Evolutionary conservation across 441 rosid genomes (phyloP).

Genomic region (Gossypium laxum): DNA sequence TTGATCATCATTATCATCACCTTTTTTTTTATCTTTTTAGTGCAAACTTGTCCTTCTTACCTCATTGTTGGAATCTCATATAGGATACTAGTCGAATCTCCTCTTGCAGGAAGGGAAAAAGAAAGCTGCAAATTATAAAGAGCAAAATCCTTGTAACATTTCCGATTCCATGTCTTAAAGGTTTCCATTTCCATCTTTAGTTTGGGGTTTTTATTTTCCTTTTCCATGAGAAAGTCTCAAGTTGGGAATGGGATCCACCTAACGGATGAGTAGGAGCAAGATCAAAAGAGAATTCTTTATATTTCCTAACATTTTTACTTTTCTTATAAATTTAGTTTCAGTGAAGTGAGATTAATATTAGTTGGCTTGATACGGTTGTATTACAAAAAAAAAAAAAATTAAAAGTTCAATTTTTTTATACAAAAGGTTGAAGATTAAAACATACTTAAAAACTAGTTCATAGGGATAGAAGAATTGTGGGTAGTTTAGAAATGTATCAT

Average conservation of each 20-base stretch:
- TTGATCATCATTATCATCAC: background rate
- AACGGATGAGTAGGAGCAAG: background rate
- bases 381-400: too few relatives aligned
- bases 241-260: slow-evolving; percentile 8
- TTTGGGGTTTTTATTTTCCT: background rate
- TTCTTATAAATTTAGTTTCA: background rate
- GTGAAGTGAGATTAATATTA: too few relatives aligned
- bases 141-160: background rate
- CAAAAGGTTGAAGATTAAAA: too few relatives aligned
- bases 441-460: too few relatives aligned
- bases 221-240: background rate
- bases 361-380: too few relatives aligned
- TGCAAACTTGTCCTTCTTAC: background rate
- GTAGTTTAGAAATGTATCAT: too few relatives aligned
- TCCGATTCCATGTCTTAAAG: background rate
- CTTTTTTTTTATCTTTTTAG: background rate
- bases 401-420: too few relatives aligned
- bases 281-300: background rate
- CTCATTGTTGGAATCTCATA: slow-evolving; percentile 14
- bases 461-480: too few relatives aligned
- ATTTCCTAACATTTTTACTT: background rate
- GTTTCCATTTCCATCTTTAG: background rate
- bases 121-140: background rate
- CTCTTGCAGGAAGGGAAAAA: background rate
- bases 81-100: slow-evolving; percentile 14